Evolutionary conservation across 2,329 filamentous ascomycete genomes (phyloP).

Genomic region (Sporothrix pallida): DNA sequence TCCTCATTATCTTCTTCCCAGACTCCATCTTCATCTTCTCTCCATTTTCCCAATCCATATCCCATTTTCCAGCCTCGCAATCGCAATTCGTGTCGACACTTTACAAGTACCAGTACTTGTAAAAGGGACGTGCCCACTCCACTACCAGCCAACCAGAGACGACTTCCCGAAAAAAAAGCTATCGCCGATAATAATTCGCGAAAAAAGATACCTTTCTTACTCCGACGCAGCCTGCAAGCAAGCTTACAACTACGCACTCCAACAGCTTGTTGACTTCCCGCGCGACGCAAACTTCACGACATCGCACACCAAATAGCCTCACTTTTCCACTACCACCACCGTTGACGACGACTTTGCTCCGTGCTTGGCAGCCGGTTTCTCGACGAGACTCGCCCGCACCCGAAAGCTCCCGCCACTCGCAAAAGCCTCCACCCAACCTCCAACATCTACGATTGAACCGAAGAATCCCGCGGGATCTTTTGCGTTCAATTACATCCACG

Average conservation of each 20-base stretch:
- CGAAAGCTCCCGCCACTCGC: conserved; percentile 20
- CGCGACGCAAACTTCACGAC: background rate
- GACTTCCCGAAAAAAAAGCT: conserved; percentile 25
- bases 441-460: background rate
- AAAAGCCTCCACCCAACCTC: background rate
- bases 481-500: background rate
- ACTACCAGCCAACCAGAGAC: conserved; percentile 13
- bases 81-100: background rate
- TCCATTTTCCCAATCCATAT: conserved; percentile 1
- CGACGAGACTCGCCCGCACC: conserved; percentile 16
- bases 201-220: conserved; percentile 6
- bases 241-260: conserved; percentile 15
- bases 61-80: background rate
- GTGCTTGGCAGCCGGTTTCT: conserved; percentile 8
- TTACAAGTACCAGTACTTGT: background rate
- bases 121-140: conserved; percentile 19
- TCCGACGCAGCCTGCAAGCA: conserved; percentile 5
- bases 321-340: background rate
- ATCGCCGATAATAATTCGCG: conserved; percentile 23
- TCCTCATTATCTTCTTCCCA: background rate
- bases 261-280: background rate
- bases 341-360: background rate
- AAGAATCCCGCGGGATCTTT: background rate
- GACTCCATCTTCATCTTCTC: background rate
- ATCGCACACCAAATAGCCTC: background rate